These are phyloP conservation scores for Hemisphaericaspora xylanilytica DNA, from an alignment of 1,139 yeast species.

Conservation along the genomic window DNA sequence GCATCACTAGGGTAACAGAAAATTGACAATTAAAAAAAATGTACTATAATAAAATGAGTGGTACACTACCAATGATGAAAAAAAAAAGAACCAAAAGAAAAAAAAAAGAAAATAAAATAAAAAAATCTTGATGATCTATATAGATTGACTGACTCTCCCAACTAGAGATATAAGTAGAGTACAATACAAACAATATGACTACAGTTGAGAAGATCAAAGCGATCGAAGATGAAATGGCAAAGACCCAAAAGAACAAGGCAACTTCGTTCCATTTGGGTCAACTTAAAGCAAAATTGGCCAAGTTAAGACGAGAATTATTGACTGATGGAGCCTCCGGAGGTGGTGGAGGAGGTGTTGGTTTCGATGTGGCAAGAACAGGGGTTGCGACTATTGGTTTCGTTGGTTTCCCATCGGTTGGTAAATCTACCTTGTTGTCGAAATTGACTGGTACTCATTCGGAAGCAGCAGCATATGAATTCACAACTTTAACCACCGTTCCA, in stretches of 20 bases:
- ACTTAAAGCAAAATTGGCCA: constrained; percentile 93
- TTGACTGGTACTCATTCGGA: constrained; percentile 95
- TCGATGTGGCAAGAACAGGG: constrained; percentile 97
- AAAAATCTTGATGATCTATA: neutral
- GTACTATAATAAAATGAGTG: no score
- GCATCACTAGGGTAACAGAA: no score
- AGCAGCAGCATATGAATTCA: constrained; percentile 96
- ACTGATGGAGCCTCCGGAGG: constrained; percentile 78
- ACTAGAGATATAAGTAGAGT: neutral
- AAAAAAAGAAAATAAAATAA: neutral
- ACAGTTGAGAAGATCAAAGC: constrained; percentile 87
- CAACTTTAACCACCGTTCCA: constrained; percentile 95
- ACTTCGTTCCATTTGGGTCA: constrained; percentile 96
- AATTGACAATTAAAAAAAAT: no score
- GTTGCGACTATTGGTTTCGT: constrained; percentile 96
- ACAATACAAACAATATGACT: no score
- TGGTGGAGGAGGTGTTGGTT: constrained; percentile 89
- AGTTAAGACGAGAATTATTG: constrained; percentile 84
- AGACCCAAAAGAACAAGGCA: constrained; percentile 93
- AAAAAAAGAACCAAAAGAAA: no score
- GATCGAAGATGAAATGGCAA: constrained; percentile 95
- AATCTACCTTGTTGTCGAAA: constrained; percentile 79
- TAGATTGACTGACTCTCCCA: no score
- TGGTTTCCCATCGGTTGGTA: constrained; percentile 99
- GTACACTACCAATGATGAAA: no score